A percentile compares a stretch with the other conserved stretches of the same genome.
Conservation (phyloP, 2,329 filamentous ascomycete species). For the Penicillium sp. region DNA sequence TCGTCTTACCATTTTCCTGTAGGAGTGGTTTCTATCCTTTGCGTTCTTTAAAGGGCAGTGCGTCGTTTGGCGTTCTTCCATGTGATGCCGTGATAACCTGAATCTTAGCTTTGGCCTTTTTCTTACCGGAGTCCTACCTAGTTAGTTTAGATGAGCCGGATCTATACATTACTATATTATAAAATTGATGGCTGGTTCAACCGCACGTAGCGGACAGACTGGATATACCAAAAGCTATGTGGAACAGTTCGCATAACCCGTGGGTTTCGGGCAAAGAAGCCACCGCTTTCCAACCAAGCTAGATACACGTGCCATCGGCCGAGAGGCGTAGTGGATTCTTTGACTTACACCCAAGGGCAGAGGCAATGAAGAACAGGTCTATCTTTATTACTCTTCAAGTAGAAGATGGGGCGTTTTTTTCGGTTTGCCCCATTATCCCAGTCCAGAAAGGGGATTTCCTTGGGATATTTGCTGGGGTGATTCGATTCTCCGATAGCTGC, state of each 20-base stretch:
- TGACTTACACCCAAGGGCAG: conserved; percentile 7
- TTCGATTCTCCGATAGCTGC: background rate
- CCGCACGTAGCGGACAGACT: conserved; percentile 12
- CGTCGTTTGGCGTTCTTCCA: no score
- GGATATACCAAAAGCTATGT: conserved; percentile 2
- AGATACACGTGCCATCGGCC: conserved; percentile 1
- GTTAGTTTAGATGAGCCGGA: no score
- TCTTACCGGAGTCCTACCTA: no score
- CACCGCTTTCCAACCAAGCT: conserved; percentile 8
- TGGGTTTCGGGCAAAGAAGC: conserved; percentile 13
- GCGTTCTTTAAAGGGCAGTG: no score
- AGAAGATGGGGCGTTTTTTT: conserved; percentile 5
- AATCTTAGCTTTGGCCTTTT: no score
- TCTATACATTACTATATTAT: no score
- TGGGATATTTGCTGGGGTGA: background rate
- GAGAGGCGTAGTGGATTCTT: conserved; percentile 6
- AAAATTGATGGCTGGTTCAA: conserved; percentile 2
- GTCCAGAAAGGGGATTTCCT: conserved; percentile 1
- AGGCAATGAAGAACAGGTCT: conserved; percentile 14
- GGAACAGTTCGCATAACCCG: conserved; percentile 13
- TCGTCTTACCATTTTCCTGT: no score
- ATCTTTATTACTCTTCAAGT: conserved; percentile 11
- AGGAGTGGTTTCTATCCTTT: no score
- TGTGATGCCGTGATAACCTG: no score
- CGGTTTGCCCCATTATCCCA: conserved; percentile 15